Percentiles rank a stretch among this genome's conserved stretches.
These are phyloP conservation scores for Eucommia ulmoides DNA, from an alignment of 257 asterid genomes.

Conservation along the genomic window DNA sequence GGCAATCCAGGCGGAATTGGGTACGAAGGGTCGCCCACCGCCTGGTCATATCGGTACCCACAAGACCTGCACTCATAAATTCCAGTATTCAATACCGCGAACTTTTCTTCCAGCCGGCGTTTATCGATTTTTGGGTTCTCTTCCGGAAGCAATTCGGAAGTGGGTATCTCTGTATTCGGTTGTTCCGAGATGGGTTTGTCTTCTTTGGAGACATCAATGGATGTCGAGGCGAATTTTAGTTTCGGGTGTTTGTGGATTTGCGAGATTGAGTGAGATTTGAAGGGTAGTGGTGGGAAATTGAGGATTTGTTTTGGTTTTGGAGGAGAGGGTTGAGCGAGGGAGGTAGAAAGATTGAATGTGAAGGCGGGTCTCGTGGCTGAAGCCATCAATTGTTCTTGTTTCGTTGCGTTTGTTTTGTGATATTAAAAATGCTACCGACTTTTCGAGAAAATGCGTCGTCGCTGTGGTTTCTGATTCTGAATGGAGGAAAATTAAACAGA, in stretches of 20 bases:
- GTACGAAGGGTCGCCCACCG: constrained; percentile 66
- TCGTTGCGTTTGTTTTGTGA: too few relatives aligned
- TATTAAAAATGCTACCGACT: too few relatives aligned
- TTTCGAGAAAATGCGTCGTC: too few relatives aligned
- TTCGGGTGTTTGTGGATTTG: constrained; percentile 12
- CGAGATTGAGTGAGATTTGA: constrained; percentile 26
- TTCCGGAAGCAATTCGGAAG: constrained; percentile 14
- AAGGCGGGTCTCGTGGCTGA: constrained; percentile 53
- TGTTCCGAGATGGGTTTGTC: constrained; percentile 38
- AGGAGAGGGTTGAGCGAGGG: constrained; percentile 17
- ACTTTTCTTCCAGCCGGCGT: constrained; percentile 70
- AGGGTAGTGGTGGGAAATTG: constrained; percentile 19
- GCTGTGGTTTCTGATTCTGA: too few relatives aligned
- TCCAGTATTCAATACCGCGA: constrained; percentile 88
- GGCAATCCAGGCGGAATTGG: constrained; percentile 93
- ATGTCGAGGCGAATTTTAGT: constrained; percentile 15
- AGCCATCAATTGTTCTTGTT: constrained; percentile 26
- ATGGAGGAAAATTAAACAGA: too few relatives aligned
- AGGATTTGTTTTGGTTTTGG: constrained; percentile 20
- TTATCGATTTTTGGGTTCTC: constrained; percentile 13
- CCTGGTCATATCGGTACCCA: constrained; percentile 53
- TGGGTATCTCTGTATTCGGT: constrained; percentile 7
- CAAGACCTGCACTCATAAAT: constrained; percentile 79
- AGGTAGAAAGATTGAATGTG: constrained; percentile 35
- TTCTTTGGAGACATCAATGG: constrained; percentile 75